These are phyloP conservation scores for Xerocomellus dryophilus DNA, from an alignment of 768 basidiomycete species.

Conservation along the genomic window DNA sequence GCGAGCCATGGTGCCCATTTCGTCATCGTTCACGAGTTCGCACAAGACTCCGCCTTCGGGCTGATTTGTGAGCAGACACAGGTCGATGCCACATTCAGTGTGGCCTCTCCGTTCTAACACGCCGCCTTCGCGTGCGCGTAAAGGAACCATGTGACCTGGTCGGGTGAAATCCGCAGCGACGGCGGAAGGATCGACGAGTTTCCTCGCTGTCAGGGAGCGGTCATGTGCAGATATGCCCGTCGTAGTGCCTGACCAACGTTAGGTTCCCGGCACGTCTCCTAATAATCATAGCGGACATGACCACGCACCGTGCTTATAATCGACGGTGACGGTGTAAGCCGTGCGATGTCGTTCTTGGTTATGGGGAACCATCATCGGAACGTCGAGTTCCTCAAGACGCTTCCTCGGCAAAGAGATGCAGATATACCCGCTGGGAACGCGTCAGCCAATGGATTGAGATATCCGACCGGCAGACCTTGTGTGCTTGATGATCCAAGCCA, in stretches of 20 bases:
- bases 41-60: conserved; percentile 77
- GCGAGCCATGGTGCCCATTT: conserved; percentile 87
- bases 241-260: conserved; percentile 59
- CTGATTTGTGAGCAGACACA: conserved; percentile 71
- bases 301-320: conserved; percentile 76
- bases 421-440: conserved; percentile 75
- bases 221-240: conserved; percentile 98
- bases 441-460: conserved; percentile 7
- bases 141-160: conserved; percentile 93
- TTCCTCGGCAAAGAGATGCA: conserved; percentile 80
- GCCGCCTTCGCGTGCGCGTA: conserved; percentile 84
- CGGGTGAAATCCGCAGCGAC: conserved; percentile 74
- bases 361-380: conserved; percentile 91
- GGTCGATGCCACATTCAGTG: conserved; percentile 87
- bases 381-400: conserved; percentile 70
- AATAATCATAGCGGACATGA: background rate
- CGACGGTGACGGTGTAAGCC: conserved; percentile 94
- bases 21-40: conserved; percentile 92
- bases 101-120: conserved; percentile 87
- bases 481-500: conserved; percentile 99
- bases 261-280: background rate
- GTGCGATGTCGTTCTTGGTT: conserved; percentile 92
- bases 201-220: conserved; percentile 81
- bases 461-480: conserved; percentile 65
- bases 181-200: conserved; percentile 63